Evolutionary conservation across 2,329 filamentous ascomycete species (phyloP).

Genomic region (Fusarium sp.): DNA sequence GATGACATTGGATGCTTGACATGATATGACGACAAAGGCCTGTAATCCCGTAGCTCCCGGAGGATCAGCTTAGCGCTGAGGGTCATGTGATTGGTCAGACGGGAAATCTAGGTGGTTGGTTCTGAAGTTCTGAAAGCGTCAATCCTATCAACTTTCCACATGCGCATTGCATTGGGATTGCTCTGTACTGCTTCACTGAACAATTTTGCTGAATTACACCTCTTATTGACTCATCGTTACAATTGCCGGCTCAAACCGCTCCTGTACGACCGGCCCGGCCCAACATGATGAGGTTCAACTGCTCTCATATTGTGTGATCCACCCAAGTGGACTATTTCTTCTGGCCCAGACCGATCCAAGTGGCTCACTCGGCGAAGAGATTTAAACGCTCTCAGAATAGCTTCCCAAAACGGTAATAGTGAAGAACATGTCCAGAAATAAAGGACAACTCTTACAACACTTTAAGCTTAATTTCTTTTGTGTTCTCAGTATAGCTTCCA

Average conservation of each 20-base stretch:
- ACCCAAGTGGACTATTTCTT: not conserved
- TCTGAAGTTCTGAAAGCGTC: slow-evolving; percentile 4
- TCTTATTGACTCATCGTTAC: not conserved
- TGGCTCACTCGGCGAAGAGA: not conserved
- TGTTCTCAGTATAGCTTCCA: not conserved
- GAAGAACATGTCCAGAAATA: not conserved
- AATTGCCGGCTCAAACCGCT: not conserved
- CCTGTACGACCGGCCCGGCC: too few relatives aligned
- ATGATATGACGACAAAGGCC: slow-evolving; percentile 3
- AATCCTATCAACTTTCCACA: too few relatives aligned
- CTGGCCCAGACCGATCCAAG: not conserved
- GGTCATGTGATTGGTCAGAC: slow-evolving; percentile 33
- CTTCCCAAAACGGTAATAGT: slow-evolving; percentile 23
- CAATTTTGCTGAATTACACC: not conserved
- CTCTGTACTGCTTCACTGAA: not conserved
- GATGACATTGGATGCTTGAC: slow-evolving; percentile 4
- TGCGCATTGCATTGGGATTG: not conserved
- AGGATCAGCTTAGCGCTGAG: slow-evolving; percentile 1
- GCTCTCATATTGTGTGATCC: not conserved
- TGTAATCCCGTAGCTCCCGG: slow-evolving; percentile 24
- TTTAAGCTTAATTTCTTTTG: not conserved
- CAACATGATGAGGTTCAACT: not conserved
- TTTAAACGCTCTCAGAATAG: slow-evolving; percentile 11
- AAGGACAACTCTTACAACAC: not conserved
- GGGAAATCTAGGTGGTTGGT: slow-evolving; percentile 4